phyloP scores from a whole-genome alignment of 1,139 yeast genomes.

The Yamadazyma membranifaciens region DNA sequence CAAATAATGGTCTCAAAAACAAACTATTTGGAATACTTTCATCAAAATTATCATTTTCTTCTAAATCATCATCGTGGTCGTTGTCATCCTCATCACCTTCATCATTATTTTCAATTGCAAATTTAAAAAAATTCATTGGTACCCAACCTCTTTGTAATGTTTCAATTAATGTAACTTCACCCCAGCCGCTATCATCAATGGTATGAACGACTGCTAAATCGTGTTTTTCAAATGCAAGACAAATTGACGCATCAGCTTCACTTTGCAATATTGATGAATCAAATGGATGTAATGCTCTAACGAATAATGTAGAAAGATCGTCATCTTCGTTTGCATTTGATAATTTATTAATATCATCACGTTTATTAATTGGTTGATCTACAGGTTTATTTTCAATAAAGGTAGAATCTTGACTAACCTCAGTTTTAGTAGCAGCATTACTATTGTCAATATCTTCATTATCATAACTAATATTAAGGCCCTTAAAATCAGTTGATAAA shows the following conservation, averaged over 20 bases:
- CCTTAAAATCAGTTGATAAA: constrained; percentile 3
- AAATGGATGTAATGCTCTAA: constrained; percentile 74
- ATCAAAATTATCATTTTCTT: constrained; percentile 16
- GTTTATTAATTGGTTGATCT: constrained; percentile 3
- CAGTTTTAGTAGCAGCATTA: background rate
- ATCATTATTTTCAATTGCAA: constrained; percentile 49
- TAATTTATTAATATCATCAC: constrained; percentile 7
- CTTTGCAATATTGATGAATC: constrained; percentile 67
- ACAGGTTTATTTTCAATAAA: background rate
- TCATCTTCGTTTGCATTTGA: constrained; percentile 24
- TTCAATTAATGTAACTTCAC: constrained; percentile 80
- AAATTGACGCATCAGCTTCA: constrained; percentile 69
- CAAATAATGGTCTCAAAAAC: constrained; percentile 61
- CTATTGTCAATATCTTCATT: background rate
- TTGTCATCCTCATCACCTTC: constrained; percentile 17
- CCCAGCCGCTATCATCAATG: constrained; percentile 95
- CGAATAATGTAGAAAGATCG: constrained; percentile 47
- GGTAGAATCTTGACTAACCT: background rate
- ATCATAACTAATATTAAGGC: constrained; percentile 8
- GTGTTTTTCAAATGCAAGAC: constrained; percentile 75
- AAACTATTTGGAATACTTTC: constrained; percentile 33
- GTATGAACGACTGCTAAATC: constrained; percentile 88
- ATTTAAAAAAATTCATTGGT: constrained; percentile 84
- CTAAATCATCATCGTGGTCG: constrained; percentile 16
- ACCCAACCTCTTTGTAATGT: constrained; percentile 90